Base-by-base conservation (phyloP, 202 grass and related monocot genomes). In the Setaria italica region DNA sequence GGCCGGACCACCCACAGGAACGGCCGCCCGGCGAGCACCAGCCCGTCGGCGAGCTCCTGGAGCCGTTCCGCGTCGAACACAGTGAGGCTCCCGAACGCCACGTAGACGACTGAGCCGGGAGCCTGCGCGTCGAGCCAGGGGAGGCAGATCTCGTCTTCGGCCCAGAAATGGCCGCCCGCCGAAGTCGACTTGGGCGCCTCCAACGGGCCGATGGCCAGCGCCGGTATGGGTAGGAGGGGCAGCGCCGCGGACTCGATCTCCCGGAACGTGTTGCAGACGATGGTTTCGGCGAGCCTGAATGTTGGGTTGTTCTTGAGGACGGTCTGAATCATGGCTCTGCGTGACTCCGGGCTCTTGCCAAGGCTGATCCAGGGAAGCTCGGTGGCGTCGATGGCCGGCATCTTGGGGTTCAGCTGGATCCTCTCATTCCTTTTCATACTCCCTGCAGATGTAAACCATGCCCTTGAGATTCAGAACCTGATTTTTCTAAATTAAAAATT, bases 241-340 rank as follows among this genome's bases (percentile, higher is more conserved):
- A 87, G 79, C 16, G 78, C 70, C 55, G 45, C 59, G 42, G 73
- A 62, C 65, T 94, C 89, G 16, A 94, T 82, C 59, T 88, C 92
- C 17, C 74, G 35, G 77, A 92, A 94, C 25, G 92, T 80, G 87
- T 94, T 94, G 85, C 87, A 90, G 63, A 94, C 37, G 16, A 85
- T 86, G 10, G 68, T 32, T 1, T 94, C 82, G 9, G 87, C 84
- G 4, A 88, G 84, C 11, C 56, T 39, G 0, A 81, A n/a, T 11
- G 32, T 4, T 60, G 20, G 41, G 47, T 46, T 87, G 69, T 53
- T 74, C 16, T 41, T 51, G 15, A 78, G 3, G 7, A 74, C 12
- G 21, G 58, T 43, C 25, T 90, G 51, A 62, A 94, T 90, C 51
- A 92, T 57, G 66, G 62, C 30, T 53, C 47, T 46, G 14, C 81